A percentile compares a stretch with the other conserved stretches of the same genome.
phyloP scores from a whole-genome alignment of 441 rosid species.

The Erodium texanum region DNA sequence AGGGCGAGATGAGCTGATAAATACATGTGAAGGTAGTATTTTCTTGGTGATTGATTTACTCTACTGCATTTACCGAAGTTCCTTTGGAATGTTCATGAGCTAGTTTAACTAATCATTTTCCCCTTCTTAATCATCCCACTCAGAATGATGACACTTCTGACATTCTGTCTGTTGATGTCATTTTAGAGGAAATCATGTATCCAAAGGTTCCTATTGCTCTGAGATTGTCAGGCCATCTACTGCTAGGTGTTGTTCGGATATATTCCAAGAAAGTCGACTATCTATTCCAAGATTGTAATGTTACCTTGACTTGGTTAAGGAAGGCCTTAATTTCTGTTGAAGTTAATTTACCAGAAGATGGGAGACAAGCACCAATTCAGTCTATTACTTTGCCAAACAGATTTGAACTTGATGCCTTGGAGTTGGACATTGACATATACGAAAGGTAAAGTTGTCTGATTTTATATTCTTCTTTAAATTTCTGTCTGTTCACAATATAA shows the following conservation, averaged over 20 bases:
- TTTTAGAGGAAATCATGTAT: conserved; percentile 56
- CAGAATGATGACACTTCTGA: not conserved
- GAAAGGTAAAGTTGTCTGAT: conserved; percentile 28
- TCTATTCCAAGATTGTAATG: conserved; percentile 55
- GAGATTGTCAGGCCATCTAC: conserved; percentile 75
- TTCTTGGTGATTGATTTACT: too few species aligned
- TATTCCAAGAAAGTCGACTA: conserved; percentile 89
- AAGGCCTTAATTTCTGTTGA: conserved; percentile 40
- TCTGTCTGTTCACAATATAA: not conserved
- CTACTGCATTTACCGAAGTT: too few species aligned
- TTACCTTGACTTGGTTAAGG: conserved; percentile 32
- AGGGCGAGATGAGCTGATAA: too few species aligned
- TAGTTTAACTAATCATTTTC: not conserved
- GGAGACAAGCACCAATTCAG: conserved; percentile 55
- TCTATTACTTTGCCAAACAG: conserved; percentile 63
- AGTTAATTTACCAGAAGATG: conserved; percentile 62
- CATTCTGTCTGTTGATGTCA: not conserved
- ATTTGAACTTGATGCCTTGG: conserved; percentile 57
- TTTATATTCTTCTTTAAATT: not conserved
- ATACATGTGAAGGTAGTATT: too few species aligned
- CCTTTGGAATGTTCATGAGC: too few species aligned
- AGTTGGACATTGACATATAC: conserved; percentile 31
- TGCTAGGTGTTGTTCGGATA: conserved; percentile 77
- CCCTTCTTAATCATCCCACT: not conserved
- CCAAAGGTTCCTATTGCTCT: conserved; percentile 68